Percentiles rank a stretch among this genome's conserved stretches.
Evolutionary conservation across 805 yeast species (phyloP).

Genomic region (Middelhovenomyces tepae): DNA sequence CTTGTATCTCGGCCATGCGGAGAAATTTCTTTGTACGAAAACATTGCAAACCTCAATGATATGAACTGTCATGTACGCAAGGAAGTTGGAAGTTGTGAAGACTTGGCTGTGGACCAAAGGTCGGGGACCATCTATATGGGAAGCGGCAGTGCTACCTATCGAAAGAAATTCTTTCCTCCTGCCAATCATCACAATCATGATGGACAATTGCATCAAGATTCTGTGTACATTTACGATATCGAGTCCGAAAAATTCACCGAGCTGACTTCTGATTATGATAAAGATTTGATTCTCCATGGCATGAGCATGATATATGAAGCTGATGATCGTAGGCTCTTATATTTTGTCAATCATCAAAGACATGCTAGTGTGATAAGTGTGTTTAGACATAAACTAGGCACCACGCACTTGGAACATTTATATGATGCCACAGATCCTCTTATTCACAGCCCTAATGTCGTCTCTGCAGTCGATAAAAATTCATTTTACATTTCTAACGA

Average conservation of each 20-base stretch:
- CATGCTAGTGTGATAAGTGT: conserved; percentile 4
- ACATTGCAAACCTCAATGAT: conserved; percentile 4
- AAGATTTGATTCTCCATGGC: conserved; percentile 6
- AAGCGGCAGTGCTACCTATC: conserved; percentile 5
- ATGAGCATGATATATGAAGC: conserved; percentile 3
- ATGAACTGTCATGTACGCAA: conserved; percentile 2
- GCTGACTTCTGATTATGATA: conserved; percentile 4
- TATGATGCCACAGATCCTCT: conserved; percentile 4
- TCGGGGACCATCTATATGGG: conserved; percentile 7
- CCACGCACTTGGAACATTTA: conserved; percentile 2
- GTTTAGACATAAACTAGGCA: conserved; percentile 6
- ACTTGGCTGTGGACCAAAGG: conserved; percentile 3
- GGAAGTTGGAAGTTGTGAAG: conserved; percentile 5
- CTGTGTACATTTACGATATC: conserved; percentile 3
- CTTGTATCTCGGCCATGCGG: no score
- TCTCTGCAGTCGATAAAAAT: conserved; percentile 3
- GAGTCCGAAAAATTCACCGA: conserved; percentile 2
- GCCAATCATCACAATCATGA: conserved; percentile 2
- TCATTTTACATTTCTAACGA: conserved; percentile 10
- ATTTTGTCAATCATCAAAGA: conserved; percentile 7
- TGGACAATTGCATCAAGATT: conserved; percentile 4
- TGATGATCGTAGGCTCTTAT: conserved; percentile 1
- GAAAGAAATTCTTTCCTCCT: conserved; percentile 5
- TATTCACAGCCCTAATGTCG: conserved; percentile 7
- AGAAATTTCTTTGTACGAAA: no score